Evolutionary conservation across 768 basidiomycete genomes (phyloP).

Genomic region (Collybiopsis confluens): DNA sequence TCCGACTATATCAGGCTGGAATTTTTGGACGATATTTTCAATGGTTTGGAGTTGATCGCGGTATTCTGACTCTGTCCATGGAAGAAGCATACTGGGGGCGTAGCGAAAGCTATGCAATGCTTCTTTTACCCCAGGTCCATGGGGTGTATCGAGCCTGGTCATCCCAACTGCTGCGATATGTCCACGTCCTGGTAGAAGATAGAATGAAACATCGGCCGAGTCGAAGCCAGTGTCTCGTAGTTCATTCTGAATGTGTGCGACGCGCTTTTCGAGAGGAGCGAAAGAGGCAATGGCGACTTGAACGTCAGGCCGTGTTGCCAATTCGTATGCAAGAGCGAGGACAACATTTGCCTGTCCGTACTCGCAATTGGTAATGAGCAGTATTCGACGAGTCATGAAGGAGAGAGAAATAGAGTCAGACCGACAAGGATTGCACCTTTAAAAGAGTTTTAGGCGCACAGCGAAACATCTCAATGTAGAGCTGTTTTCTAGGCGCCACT

Average conservation of each 20-base stretch:
- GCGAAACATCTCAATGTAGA: too few relatives aligned
- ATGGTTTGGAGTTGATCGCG: neutral
- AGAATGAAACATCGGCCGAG: neutral
- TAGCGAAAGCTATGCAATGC: conserved; percentile 5
- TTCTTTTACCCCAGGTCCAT: conserved; percentile 3
- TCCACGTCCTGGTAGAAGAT: neutral
- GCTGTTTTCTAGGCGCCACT: too few relatives aligned
- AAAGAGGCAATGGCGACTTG: conserved; percentile 8
- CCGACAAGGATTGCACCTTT: too few relatives aligned
- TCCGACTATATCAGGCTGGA: neutral
- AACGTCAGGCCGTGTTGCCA: neutral
- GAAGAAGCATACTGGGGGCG: conserved; percentile 7
- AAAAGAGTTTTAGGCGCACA: too few relatives aligned
- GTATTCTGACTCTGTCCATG: conserved; percentile 4
- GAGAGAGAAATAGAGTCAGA: neutral
- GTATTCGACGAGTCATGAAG: neutral
- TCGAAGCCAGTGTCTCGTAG: neutral
- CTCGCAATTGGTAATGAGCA: conserved; percentile 8
- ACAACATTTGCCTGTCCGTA: conserved; percentile 10
- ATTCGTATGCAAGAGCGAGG: conserved; percentile 9
- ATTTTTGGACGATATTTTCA: conserved; percentile 1
- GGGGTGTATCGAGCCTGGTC: conserved; percentile 2
- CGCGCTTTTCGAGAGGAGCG: conserved; percentile 6
- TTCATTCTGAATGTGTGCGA: conserved; percentile 1
- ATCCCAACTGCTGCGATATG: conserved; percentile 6